Evolutionary conservation across 805 yeast genomes (phyloP).

Genomic region (Lipomyces chichibuensis): DNA sequence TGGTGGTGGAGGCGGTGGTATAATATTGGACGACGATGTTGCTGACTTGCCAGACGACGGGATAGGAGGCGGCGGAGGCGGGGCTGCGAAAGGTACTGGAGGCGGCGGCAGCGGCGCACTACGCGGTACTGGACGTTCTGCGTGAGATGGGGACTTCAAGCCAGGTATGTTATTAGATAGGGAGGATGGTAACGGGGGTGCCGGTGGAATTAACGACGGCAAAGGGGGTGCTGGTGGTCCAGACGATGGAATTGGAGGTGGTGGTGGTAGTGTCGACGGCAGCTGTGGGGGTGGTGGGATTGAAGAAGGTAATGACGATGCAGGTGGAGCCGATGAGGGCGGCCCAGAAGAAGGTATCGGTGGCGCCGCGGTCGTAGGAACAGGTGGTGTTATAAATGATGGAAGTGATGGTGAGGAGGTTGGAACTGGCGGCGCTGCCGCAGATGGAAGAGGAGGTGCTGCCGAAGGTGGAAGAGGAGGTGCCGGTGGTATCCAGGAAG

Average conservation of each 20-base stretch:
- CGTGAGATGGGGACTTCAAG: not conserved
- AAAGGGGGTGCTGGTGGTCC: not conserved
- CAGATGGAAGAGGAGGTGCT: slow-evolving; percentile 33
- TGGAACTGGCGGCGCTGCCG: slow-evolving; percentile 38
- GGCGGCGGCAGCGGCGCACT: slow-evolving; percentile 38
- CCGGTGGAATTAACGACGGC: not conserved
- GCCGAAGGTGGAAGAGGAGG: slow-evolving; percentile 36
- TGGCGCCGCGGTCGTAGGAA: slow-evolving; percentile 39
- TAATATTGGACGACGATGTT: slow-evolving; percentile 8
- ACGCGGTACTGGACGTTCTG: slow-evolving; percentile 25
- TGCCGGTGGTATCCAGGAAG: slow-evolving; percentile 38
- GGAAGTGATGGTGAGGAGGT: slow-evolving; percentile 27
- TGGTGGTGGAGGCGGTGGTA: slow-evolving; percentile 37
- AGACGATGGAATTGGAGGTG: slow-evolving; percentile 25
- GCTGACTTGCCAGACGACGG: slow-evolving; percentile 14
- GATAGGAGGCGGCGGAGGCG: slow-evolving; percentile 34
- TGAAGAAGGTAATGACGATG: slow-evolving; percentile 6
- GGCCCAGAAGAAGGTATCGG: slow-evolving; percentile 13
- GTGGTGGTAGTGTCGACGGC: slow-evolving; percentile 36
- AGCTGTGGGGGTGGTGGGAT: slow-evolving; percentile 13
- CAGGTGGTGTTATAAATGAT: slow-evolving; percentile 36
- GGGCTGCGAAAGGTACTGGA: slow-evolving; percentile 14
- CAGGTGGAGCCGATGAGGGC: slow-evolving; percentile 3
- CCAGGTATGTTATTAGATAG: slow-evolving; percentile 19
- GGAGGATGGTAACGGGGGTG: slow-evolving; percentile 38